Percentiles rank a stretch among this genome's conserved stretches.
These are phyloP conservation scores for Teunomyces tritomae DNA, from an alignment of 805 yeast genomes.

Conservation along the genomic window DNA sequence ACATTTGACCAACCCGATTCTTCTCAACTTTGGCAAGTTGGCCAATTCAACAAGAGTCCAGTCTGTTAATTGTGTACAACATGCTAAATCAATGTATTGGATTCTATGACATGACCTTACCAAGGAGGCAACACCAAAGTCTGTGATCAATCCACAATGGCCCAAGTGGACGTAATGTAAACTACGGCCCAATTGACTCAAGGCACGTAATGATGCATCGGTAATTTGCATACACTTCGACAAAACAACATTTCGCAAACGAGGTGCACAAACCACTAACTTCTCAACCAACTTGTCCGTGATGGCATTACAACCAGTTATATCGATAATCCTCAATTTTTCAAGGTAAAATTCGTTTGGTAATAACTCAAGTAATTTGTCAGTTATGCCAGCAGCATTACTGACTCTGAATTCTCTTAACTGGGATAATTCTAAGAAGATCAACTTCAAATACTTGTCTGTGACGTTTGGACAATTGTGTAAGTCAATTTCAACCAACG, in stretches of 20 bases:
- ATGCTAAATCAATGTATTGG: constrained; percentile 91
- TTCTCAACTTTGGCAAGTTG: constrained; percentile 70
- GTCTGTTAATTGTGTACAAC: constrained; percentile 87
- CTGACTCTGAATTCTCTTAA: constrained; percentile 83
- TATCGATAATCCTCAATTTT: constrained; percentile 74
- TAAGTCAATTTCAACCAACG: constrained; percentile 85
- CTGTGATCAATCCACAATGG: constrained; percentile 89
- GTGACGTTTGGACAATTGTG: constrained; percentile 76
- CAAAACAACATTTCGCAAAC: constrained; percentile 79
- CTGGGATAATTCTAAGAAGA: constrained; percentile 63
- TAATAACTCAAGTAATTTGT: constrained; percentile 55
- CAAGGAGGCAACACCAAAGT: constrained; percentile 74
- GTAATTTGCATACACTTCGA: constrained; percentile 88
- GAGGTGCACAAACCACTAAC: constrained; percentile 75
- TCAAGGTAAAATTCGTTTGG: constrained; percentile 53
- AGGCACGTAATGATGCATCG: constrained; percentile 69
- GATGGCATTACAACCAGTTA: constrained; percentile 77
- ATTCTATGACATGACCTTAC: constrained; percentile 78
- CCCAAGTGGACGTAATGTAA: constrained; percentile 91
- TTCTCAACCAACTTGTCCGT: constrained; percentile 77
- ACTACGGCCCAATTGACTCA: constrained; percentile 72
- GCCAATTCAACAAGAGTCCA: constrained; percentile 74
- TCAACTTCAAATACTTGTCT: constrained; percentile 54
- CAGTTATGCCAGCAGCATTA: constrained; percentile 66
- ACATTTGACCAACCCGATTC: constrained; percentile 94